These are phyloP conservation scores for Colletotrichum filicis DNA, from an alignment of 2,329 filamentous ascomycete genomes.

Conservation along the genomic window DNA sequence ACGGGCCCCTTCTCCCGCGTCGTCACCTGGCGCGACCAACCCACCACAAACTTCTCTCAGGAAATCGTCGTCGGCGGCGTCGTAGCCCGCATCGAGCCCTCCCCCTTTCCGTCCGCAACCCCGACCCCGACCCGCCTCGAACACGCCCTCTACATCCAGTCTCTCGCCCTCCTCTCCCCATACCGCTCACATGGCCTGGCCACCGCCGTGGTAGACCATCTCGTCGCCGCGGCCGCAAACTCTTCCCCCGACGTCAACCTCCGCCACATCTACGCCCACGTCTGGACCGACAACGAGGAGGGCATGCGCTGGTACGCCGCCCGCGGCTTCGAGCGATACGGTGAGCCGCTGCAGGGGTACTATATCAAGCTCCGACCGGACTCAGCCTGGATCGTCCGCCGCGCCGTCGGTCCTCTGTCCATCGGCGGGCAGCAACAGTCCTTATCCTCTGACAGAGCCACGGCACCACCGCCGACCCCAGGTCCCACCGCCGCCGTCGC, in stretches of 20 bases:
- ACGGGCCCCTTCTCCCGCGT: conserved; percentile 67
- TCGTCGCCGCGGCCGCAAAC: conserved; percentile 53
- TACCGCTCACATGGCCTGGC: conserved; percentile 71
- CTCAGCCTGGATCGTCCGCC: conserved; percentile 69
- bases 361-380: conserved; percentile 71
- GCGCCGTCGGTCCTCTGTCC: conserved; percentile 49
- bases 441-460: conserved; percentile 1
- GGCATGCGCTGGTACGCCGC: conserved; percentile 71
- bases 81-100: conserved; percentile 70
- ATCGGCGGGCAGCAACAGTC: conserved; percentile 36
- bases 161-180: conserved; percentile 70
- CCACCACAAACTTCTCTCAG: not conserved
- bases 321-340: conserved; percentile 64
- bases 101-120: conserved; percentile 42
- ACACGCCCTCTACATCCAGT: conserved; percentile 72
- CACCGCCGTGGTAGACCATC: conserved; percentile 65
- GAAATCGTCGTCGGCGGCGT: conserved; percentile 65
- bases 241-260: conserved; percentile 51
- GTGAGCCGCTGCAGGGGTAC: conserved; percentile 64
- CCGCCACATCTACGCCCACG: conserved; percentile 68
- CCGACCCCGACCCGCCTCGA: conserved; percentile 39
- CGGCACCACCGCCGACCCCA: conserved; percentile 31
- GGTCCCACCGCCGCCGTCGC: conserved; percentile 45
- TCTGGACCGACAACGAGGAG: conserved; percentile 75
- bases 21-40: conserved; percentile 44